Base-by-base conservation (phyloP, 768 basidiomycete genomes). In the Vishniacozyma victoriae region DNA sequence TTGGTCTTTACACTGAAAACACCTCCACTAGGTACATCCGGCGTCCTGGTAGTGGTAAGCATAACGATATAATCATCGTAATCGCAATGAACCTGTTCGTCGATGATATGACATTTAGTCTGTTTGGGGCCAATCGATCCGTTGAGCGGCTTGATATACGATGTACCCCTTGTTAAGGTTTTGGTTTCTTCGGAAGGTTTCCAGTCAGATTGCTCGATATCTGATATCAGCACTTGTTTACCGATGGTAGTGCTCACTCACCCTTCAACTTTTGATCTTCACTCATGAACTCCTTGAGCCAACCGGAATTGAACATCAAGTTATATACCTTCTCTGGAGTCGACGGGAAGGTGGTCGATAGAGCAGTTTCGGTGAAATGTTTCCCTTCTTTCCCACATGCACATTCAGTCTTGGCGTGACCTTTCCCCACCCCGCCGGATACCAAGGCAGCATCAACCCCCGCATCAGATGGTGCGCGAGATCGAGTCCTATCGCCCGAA, bases 201-300 rank as follows among this genome's bases (percentile, higher is more conserved):
- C 95, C 95, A 97, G 68, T 97, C 95, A 3, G 90, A 85, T 62
- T 90, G 87, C 71, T 99, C 91, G 45, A 99, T 80, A 57, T 96
- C 93, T 97, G 5, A 5, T 4, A 37, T 33, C 9, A 35, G 19
- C 12, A 9, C 13, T 3, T n/a, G 3, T 9, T 5, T 20, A 42
- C 16, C 16, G 24, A 22, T 18, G 11, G 27, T 24, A 2, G 4
- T 22, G 6, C 1, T 11, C 16, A 75, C 84, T 55, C 59, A 92
- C 95, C 93, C 15, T 78, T 75, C 15, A 97, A 76, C 68, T 87
- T 91, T 75, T 96, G 91, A 55, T 88, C 80, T n/a, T 82, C 79
- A 23, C 78, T 75, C 83, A 96, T 82, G 70, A 97, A 99, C 35
- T 87, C 87, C 72, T 92, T 95, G 62, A 92, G 83, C 73, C 95